Evolutionary conservation across 2,329 filamentous ascomycete species (phyloP).

Genomic region (Fusarium proliferatum): DNA sequence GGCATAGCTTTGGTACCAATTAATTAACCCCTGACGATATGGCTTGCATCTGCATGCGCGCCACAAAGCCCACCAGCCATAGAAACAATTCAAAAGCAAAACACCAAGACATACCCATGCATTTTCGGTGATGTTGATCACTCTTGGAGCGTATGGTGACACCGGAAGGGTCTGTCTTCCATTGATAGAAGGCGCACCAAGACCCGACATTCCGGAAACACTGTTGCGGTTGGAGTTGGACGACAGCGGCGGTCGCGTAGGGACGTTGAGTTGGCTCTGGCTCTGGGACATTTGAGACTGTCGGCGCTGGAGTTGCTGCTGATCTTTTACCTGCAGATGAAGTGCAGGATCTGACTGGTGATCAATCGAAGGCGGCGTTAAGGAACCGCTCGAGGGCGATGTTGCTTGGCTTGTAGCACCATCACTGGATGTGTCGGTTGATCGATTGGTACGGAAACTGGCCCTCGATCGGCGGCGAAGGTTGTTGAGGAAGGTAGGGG

Average conservation of each 20-base stretch:
- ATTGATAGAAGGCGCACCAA: conserved; percentile 65
- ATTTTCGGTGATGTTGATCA: conserved; percentile 82
- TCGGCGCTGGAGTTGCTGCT: conserved; percentile 35
- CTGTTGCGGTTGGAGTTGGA: conserved; percentile 68
- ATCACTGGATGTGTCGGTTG: conserved; percentile 71
- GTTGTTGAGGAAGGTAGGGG: conserved; percentile 74
- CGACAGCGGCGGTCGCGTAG: conserved; percentile 53
- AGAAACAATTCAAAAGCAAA: conserved; percentile 26
- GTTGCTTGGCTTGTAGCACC: conserved; percentile 67
- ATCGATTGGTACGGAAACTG: conserved; percentile 75
- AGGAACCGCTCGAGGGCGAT: conserved; percentile 73
- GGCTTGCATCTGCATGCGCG: conserved; percentile 24
- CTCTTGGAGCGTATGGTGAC: conserved; percentile 83
- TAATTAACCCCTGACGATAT: conserved; percentile 20
- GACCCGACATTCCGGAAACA: conserved; percentile 71
- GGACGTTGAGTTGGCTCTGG: conserved; percentile 39
- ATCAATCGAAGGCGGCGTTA: conserved; percentile 80
- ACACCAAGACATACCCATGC: conserved; percentile 75
- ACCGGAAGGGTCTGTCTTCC: conserved; percentile 69
- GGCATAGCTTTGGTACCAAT: conserved; percentile 15
- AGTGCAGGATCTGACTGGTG: conserved; percentile 74
- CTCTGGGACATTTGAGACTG: conserved; percentile 34
- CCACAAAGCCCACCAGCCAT: conserved; percentile 17
- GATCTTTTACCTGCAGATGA: conserved; percentile 68
- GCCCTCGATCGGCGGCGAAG: conserved; percentile 80